Percentiles rank a stretch among this genome's conserved stretches.
Conservation (phyloP, 2,329 filamentous ascomycete species). For the Colletotrichum noveboracense region DNA sequence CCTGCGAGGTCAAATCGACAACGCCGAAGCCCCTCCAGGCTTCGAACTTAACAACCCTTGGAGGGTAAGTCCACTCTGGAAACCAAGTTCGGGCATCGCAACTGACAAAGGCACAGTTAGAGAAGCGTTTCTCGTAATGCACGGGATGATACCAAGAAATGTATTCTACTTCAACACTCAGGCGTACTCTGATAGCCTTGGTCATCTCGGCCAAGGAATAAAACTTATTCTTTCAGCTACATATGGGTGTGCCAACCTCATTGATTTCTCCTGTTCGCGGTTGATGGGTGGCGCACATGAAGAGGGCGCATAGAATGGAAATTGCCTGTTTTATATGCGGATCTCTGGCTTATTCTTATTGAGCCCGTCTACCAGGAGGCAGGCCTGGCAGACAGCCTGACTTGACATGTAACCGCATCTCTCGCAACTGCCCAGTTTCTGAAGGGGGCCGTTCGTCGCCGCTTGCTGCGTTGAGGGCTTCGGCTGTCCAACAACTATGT, state of each 20-base stretch:
- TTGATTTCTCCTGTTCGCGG: neutral
- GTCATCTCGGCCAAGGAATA: neutral
- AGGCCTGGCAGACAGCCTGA: conserved; percentile 92
- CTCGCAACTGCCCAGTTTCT: conserved; percentile 82
- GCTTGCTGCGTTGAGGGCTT: neutral
- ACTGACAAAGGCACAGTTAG: conserved; percentile 45
- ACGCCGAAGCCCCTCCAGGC: conserved; percentile 58
- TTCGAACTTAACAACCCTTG: conserved; percentile 69
- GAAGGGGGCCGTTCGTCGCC: conserved; percentile 43
- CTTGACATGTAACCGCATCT: conserved; percentile 96
- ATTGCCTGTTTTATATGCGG: conserved; percentile 46
- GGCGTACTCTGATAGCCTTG: neutral
- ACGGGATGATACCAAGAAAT: neutral
- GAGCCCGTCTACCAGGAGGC: conserved; percentile 83
- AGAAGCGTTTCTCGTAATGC: conserved; percentile 55
- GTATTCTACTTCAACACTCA: neutral
- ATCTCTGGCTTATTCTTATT: conserved; percentile 78
- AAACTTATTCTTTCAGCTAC: neutral
- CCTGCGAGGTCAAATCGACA: conserved; percentile 63
- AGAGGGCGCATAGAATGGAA: neutral
- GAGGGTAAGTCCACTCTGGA: conserved; percentile 53
- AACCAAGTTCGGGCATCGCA: neutral
- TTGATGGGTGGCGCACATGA: neutral
- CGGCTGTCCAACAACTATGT: neutral
- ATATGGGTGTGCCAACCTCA: neutral